Conservation (phyloP, 2,329 filamentous ascomycete species). For the Penicillium digitatum region DNA sequence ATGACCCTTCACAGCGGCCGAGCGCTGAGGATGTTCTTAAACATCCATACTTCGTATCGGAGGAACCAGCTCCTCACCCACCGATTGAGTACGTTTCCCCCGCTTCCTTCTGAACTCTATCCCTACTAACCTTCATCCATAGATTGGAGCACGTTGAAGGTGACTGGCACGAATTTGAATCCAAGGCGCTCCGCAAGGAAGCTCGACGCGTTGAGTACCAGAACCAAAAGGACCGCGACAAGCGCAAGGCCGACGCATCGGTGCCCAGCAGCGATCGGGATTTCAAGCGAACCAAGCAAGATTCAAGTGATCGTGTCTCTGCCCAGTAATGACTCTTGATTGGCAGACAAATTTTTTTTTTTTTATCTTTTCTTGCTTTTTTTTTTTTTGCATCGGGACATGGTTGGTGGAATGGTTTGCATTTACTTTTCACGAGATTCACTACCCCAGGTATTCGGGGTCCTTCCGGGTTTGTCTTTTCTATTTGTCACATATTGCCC, state of each 20-base stretch:
- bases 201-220: slow-evolving; percentile 46
- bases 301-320: slow-evolving; percentile 20
- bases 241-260: slow-evolving; percentile 43
- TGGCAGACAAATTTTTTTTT: not conserved
- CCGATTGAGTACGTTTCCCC: slow-evolving; percentile 67
- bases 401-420: slow-evolving; percentile 15
- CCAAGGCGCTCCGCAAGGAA: slow-evolving; percentile 87
- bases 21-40: slow-evolving; percentile 77
- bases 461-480: slow-evolving; percentile 13
- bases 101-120: not conserved
- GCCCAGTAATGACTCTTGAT: not conserved
- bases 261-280: slow-evolving; percentile 39
- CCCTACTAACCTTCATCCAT: slow-evolving; percentile 5
- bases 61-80: slow-evolving; percentile 72
- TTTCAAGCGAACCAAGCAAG: slow-evolving; percentile 36
- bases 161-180: slow-evolving; percentile 99
- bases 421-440: slow-evolving; percentile 14
- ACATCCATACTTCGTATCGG: slow-evolving; percentile 81
- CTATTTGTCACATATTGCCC: slow-evolving; percentile 19
- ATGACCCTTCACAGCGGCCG: slow-evolving; percentile 79
- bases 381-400: slow-evolving; percentile 11
- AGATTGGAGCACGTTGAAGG: slow-evolving; percentile 77
- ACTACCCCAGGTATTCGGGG: slow-evolving; percentile 3
- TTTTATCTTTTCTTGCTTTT: not conserved
- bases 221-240: slow-evolving; percentile 46